Percentiles rank a stretch among this genome's conserved stretches.
These are phyloP conservation scores for Penicillium desertorum DNA, from an alignment of 495 filamentous ascomycete genomes.

Conservation along the genomic window DNA sequence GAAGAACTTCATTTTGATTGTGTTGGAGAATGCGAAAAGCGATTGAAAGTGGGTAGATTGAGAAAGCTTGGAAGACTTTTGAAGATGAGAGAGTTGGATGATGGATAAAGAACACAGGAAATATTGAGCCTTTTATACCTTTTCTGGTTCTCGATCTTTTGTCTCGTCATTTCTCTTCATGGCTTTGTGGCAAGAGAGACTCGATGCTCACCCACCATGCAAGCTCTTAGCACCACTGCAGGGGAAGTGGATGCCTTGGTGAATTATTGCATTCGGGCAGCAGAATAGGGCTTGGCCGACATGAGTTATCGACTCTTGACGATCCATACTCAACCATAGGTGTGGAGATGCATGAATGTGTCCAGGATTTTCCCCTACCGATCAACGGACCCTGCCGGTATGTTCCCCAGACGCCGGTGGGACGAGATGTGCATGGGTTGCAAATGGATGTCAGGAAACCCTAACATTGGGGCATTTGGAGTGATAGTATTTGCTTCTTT, in stretches of 20 bases:
- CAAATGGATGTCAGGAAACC: not conserved
- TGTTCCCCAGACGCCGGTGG: constrained; percentile 1
- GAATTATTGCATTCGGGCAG: constrained; percentile 8
- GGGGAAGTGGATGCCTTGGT: constrained; percentile 10
- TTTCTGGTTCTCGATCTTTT: not conserved
- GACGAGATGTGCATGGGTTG: not conserved
- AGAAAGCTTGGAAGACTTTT: constrained; percentile 3
- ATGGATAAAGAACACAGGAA: constrained; percentile 5
- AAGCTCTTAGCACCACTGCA: not conserved
- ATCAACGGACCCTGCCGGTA: not conserved
- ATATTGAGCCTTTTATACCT: constrained; percentile 22
- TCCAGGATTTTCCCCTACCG: not conserved
- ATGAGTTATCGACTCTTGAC: not conserved
- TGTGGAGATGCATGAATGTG: not conserved
- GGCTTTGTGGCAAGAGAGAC: not conserved
- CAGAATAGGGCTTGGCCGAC: not conserved
- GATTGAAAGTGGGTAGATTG: constrained; percentile 3
- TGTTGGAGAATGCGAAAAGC: constrained; percentile 9
- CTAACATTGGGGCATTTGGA: not conserved
- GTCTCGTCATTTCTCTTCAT: not conserved
- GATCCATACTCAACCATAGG: not conserved
- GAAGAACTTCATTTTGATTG: constrained; percentile 42
- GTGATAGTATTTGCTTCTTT: not conserved
- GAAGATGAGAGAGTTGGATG: constrained; percentile 15
- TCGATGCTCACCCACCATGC: not conserved